phyloP scores from a whole-genome alignment of 495 filamentous ascomycete species.

The Neurospora tetrasperma region DNA sequence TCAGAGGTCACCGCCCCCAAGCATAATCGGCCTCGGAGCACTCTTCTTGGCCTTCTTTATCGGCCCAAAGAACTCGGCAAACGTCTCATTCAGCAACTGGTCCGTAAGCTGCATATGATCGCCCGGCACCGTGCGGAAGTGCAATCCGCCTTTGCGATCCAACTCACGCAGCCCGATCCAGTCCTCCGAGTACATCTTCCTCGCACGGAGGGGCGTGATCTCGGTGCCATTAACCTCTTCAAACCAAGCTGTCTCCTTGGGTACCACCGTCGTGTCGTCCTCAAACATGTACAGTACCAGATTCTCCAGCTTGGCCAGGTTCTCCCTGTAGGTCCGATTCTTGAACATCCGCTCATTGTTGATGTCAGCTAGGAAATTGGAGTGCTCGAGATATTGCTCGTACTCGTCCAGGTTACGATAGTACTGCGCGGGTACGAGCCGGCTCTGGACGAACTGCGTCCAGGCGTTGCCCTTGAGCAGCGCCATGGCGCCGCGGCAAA shows the following conservation, averaged over 20 bases:
- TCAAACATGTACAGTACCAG: slow-evolving; percentile 89
- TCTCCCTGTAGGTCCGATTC: slow-evolving; percentile 63
- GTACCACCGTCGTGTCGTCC: slow-evolving; percentile 76
- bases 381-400: slow-evolving; percentile 66
- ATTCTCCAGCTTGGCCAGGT: slow-evolving; percentile 57
- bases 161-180: slow-evolving; percentile 82
- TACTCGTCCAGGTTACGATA: slow-evolving; percentile 67
- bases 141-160: slow-evolving; percentile 68
- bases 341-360: slow-evolving; percentile 81
- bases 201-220: slow-evolving; percentile 57
- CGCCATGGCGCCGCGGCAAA: slow-evolving; percentile 68
- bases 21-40: slow-evolving; percentile 2
- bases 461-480: slow-evolving; percentile 67
- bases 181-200: slow-evolving; percentile 76
- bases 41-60: slow-evolving; percentile 18
- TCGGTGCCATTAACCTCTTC: slow-evolving; percentile 68
- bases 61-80: slow-evolving; percentile 63
- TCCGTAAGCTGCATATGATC: slow-evolving; percentile 78
- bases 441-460: slow-evolving; percentile 61
- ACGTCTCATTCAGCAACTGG: slow-evolving; percentile 51
- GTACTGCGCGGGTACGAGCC: slow-evolving; percentile 89
- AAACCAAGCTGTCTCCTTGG: slow-evolving; percentile 89
- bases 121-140: slow-evolving; percentile 61
- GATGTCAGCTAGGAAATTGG: slow-evolving; percentile 95
- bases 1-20: slow-evolving; percentile 18